Evolutionary conservation across 371 early-diverging fungal genomes (phyloP).

Genomic region (Smittium mucronatum): DNA sequence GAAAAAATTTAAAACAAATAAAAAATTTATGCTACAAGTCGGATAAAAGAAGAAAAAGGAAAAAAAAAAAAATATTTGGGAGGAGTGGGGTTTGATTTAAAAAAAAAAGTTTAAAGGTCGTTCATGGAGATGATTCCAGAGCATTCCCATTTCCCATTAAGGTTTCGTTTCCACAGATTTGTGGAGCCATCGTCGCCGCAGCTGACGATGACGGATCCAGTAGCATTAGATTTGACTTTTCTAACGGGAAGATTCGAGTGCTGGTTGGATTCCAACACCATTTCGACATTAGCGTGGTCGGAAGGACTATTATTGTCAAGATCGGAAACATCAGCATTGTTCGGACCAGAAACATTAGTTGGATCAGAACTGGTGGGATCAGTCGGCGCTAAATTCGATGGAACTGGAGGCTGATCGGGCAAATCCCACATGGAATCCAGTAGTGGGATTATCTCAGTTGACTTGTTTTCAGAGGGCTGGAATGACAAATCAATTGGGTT

Average conservation of each 20-base stretch:
- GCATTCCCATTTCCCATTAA: slow-evolving; percentile 29
- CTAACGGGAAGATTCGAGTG: slow-evolving; percentile 46
- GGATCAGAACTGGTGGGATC: background rate
- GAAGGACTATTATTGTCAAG: slow-evolving; percentile 11
- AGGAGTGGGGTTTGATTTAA: too few species aligned
- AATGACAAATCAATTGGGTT: too few species aligned
- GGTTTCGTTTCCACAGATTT: slow-evolving; percentile 60
- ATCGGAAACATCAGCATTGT: slow-evolving; percentile 11
- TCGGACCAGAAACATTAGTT: slow-evolving; percentile 1
- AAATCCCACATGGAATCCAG: too few species aligned
- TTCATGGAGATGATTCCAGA: slow-evolving; percentile 15
- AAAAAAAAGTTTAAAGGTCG: background rate
- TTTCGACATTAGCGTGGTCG: slow-evolving; percentile 17
- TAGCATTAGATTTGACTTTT: slow-evolving; percentile 86
- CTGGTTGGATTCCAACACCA: slow-evolving; percentile 20
- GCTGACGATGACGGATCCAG: slow-evolving; percentile 77
- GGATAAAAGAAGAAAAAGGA: too few species aligned
- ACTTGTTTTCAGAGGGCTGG: too few species aligned
- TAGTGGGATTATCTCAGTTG: too few species aligned
- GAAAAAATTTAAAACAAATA: too few species aligned
- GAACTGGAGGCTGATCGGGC: too few species aligned
- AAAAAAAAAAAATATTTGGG: too few species aligned
- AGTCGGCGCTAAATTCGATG: slow-evolving; percentile 20
- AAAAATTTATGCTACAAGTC: too few species aligned
- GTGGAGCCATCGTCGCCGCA: slow-evolving; percentile 87